These are phyloP conservation scores for Boeremia exigua DNA, from an alignment of 2,329 filamentous ascomycete species.

Conservation along the genomic window DNA sequence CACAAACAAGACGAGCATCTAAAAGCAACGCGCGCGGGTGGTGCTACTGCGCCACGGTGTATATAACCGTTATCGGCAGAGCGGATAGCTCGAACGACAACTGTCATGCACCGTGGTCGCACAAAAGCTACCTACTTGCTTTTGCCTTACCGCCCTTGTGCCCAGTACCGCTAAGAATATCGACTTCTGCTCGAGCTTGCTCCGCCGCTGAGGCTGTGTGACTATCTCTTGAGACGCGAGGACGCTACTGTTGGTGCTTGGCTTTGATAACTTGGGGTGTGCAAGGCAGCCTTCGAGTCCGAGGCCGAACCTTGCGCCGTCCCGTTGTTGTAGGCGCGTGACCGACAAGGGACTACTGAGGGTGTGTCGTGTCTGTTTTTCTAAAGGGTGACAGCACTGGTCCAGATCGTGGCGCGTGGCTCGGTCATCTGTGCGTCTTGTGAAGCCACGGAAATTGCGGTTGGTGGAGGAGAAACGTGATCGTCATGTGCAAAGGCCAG, in stretches of 20 bases:
- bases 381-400: background rate
- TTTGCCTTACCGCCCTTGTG: slow-evolving; percentile 15
- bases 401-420: slow-evolving; percentile 26
- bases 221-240: background rate
- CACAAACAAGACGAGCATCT: slow-evolving; percentile 13
- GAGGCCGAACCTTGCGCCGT: background rate
- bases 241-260: background rate
- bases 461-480: slow-evolving; percentile 5
- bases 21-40: slow-evolving; percentile 16
- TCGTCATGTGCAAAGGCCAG: slow-evolving; percentile 2
- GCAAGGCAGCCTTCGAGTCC: slow-evolving; percentile 2
- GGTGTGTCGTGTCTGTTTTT: background rate
- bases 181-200: slow-evolving; percentile 11
- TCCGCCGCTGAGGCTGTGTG: slow-evolving; percentile 12
- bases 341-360: slow-evolving; percentile 1
- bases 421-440: slow-evolving; percentile 19
- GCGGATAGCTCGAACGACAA: slow-evolving; percentile 24
- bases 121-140: slow-evolving; percentile 14
- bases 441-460: background rate
- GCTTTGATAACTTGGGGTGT: background rate
- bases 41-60: slow-evolving; percentile 18
- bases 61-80: slow-evolving; percentile 18
- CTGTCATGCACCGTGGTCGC: slow-evolving; percentile 14
- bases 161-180: background rate
- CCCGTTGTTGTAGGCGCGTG: slow-evolving; percentile 11